These are phyloP conservation scores for Lentinus brumalis DNA, from an alignment of 768 basidiomycete genomes.

Conservation along the genomic window DNA sequence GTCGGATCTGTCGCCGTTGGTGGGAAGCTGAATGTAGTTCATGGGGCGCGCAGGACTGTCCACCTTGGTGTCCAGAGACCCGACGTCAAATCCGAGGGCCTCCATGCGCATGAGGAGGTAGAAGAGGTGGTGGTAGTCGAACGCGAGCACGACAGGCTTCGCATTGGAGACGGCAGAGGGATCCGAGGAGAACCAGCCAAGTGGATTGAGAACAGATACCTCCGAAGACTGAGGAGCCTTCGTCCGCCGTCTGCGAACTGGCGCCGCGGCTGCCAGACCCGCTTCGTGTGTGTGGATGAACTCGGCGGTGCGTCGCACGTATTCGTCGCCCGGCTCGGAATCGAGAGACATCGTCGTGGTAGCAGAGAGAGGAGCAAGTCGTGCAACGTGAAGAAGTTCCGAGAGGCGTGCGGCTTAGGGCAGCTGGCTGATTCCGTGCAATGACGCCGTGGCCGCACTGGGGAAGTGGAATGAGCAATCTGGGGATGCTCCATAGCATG, in stretches of 20 bases:
- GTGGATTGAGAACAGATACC: slow-evolving; percentile 55
- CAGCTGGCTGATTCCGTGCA: slow-evolving; percentile 6
- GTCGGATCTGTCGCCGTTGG: slow-evolving; percentile 64
- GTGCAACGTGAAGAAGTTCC: slow-evolving; percentile 12
- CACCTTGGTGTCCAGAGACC: slow-evolving; percentile 77
- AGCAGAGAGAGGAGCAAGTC: slow-evolving; percentile 6
- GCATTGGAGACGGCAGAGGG: slow-evolving; percentile 36
- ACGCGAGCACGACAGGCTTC: slow-evolving; percentile 66
- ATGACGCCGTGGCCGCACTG: slow-evolving; percentile 3
- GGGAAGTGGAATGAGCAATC: neutral
- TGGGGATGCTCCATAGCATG: neutral
- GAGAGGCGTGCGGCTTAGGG: slow-evolving; percentile 12
- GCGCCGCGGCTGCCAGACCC: slow-evolving; percentile 66
- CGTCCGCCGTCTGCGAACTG: slow-evolving; percentile 50
- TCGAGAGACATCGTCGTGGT: slow-evolving; percentile 42
- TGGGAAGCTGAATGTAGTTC: slow-evolving; percentile 66
- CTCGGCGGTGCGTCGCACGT: slow-evolving; percentile 65
- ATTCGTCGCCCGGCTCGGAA: slow-evolving; percentile 71
- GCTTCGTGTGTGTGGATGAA: slow-evolving; percentile 76
- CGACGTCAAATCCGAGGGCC: slow-evolving; percentile 73
- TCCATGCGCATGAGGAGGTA: slow-evolving; percentile 88
- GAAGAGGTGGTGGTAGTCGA: slow-evolving; percentile 84
- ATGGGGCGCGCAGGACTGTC: slow-evolving; percentile 76
- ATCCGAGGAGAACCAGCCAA: slow-evolving; percentile 56
- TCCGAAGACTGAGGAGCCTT: slow-evolving; percentile 22